Evolutionary conservation across 2,329 filamentous ascomycete species (phyloP), one percentile per base, ranked within the genome.

Genomic region (Aspergillus alliaceus): DNA sequence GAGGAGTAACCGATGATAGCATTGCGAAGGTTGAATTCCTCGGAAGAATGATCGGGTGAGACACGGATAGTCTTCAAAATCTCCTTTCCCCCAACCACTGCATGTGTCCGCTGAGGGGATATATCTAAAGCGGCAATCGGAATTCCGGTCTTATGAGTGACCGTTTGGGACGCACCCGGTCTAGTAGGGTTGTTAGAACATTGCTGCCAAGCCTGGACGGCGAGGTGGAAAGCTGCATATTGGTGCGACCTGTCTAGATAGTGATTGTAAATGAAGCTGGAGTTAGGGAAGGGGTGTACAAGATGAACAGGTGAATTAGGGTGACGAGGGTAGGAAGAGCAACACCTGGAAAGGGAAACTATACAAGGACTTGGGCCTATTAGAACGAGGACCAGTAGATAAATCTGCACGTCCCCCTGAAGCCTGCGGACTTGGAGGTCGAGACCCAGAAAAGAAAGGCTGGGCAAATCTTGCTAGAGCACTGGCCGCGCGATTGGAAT

Each of bases 31-130:
- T 88, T 87, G 71, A 84, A 80, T 60, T 87, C 85, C 69, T 88
- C 86, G 54, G 80, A 80, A 42, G 84, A 85, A 58, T 77, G 77
- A 59, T 81, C 78, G 56, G 83, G 81, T 44, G 82, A 77, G 53
- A 88, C 80, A 51, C 80, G 81, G 60, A 88, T 80, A 2, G 85
- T 88, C 72, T 87, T 87, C 65, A 88, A 80, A 56, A 88, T 87
- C 63, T 88, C 84, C 61, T 84, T 84, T 52, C 86, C 86, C 40
- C 84, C 86, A 62, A 88, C 80, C 54, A 88, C 79, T 53, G 85
- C 86, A 77, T 87, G 85, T 58, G 84, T 87, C 57, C 81, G 79
- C 55, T 82, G 78, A 39, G 85, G 83, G 59, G 86, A 88, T 71
- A 86, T 83, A 70, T 87, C 85, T 52, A 88, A 76, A 35, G 86